Base-by-base conservation (phyloP, 2,329 filamentous ascomycete genomes). In the Nothopassalora personata region DNA sequence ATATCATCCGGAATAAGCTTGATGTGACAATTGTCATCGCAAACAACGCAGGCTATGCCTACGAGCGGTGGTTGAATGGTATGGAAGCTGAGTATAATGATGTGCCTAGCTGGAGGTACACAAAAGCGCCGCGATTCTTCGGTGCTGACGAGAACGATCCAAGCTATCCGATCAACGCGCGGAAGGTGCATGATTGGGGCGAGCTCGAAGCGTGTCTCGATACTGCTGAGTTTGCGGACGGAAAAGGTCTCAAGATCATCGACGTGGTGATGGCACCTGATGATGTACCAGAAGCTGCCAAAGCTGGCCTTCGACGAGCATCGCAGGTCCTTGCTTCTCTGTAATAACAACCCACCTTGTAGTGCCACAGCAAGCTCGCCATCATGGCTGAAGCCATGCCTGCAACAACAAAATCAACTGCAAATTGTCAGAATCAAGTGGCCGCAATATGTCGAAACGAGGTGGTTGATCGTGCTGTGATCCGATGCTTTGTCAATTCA, bases 1-100 rank as follows among this genome's bases (percentile, higher is more conserved):
- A 84, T 1, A 87, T 88, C 64, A 83, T 88, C 65, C 67, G 68
- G 56, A 65, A 72, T 2, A 66, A 72, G 10, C 64, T 73, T 15
- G 70, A 70, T 6, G 67, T 70, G 1, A 66, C 77, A 8, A 85
- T 62, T 0, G 74, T 75, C 46, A 59, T 72, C 23, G 77, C 77
- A 68, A 62, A 79, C 60, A 80, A 80, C 56, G 71, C 71, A 0
- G 78, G 78, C 3, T 80, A 80, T 62, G 79, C 77, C 0, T 72
- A 79, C 60, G 78, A 80, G 68, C 65, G 78, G 5, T 65, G 77
- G 34, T 79, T 80, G 47, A 77, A 79, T 70, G 78, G 78, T 10
- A 73, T 74, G 28, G 64, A 68, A 23, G 53, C 62, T 19, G 56
- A 34, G 0, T 64, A 64, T n/a, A 64, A 63, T 19, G 62, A 64